Evolutionary conservation across 306 rosid species (phyloP), one percentile per base, ranked within the genome.

Genomic region (Ceratonia siliqua): DNA sequence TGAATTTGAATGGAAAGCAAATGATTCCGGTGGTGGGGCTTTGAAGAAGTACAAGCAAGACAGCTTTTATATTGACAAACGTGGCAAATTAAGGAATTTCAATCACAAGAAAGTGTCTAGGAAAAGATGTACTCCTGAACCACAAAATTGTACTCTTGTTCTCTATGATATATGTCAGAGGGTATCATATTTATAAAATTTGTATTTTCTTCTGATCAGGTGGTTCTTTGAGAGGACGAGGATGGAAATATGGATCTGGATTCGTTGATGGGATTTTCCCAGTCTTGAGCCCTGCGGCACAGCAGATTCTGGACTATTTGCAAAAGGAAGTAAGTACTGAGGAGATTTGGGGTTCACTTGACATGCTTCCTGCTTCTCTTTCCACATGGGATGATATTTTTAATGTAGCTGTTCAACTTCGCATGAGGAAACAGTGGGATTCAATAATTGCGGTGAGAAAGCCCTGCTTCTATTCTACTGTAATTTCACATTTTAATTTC

Each of bases 201-300:
- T 13, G 69, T 18, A 10, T n/a, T 75, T 22, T 52, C 55, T 13
- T 69, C 7, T 82, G 72, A 46, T 21, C 79, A 94, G 98, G 96
- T 82, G 98, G 98, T 78, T 94, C 98, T 66, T 63, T 91, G 78
- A 88, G 98, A 80, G 97, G 98, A 66, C 74, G 85, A 50, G 96
- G 98, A 54, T 94, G 97, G 97, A 88, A 89, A 80, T 91, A 83
- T 36, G 98, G 98, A 81, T 94, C 98, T 36, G 98, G 98, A 5
- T 94, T 94, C 82, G 96, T 94, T 17, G 98, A 94, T 74, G 96
- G 97, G 24, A 83, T 91, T 64, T 94, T 94, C 72, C 98, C 95
- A 0, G 93, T 91, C 53, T 71, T 94, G 86, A 87, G 98, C 72
- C 90, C 95, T 25, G 81, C 77, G 64, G 96, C 88, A 35, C 83